Conservation (phyloP, 192 early-diverging fungal species). For the Dissophora ornata region DNA sequence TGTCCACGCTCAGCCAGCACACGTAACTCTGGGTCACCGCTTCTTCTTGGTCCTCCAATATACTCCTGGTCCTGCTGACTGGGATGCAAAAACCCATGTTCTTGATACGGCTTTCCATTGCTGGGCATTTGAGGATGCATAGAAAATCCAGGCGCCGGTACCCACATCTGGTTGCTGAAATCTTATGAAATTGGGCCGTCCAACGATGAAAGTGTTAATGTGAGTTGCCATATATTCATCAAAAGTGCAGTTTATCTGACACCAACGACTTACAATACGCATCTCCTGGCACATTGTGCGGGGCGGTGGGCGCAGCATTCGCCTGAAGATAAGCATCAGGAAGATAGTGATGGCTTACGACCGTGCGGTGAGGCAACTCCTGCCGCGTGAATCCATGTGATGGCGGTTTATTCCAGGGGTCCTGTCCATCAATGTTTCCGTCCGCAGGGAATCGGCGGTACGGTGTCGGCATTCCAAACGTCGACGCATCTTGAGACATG, state of each 20-base stretch:
- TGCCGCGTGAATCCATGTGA: background rate
- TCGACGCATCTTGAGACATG: background rate
- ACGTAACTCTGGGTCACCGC: background rate
- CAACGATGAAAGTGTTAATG: too few species aligned
- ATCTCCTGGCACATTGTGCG: too few species aligned
- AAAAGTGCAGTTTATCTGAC: background rate
- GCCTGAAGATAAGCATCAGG: background rate
- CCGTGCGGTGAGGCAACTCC: background rate
- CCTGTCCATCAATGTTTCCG: background rate
- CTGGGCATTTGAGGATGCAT: background rate
- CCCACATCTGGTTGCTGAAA: slow-evolving; percentile 10
- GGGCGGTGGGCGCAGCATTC: background rate
- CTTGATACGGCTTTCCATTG: background rate
- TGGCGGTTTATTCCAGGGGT: background rate
- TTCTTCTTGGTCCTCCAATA: background rate
- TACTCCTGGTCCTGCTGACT: background rate
- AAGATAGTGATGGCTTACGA: background rate
- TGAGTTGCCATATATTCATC: too few species aligned
- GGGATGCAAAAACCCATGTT: background rate
- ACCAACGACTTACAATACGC: background rate
- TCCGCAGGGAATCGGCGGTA: slow-evolving; percentile 30
- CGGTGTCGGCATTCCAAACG: slow-evolving; percentile 2
- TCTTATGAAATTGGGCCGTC: background rate
- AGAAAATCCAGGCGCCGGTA: background rate
- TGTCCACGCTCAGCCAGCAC: background rate